These are phyloP conservation scores for Dictyostelium firmibasis DNA, from an alignment of 78 protist species.

Conservation along the genomic window DNA sequence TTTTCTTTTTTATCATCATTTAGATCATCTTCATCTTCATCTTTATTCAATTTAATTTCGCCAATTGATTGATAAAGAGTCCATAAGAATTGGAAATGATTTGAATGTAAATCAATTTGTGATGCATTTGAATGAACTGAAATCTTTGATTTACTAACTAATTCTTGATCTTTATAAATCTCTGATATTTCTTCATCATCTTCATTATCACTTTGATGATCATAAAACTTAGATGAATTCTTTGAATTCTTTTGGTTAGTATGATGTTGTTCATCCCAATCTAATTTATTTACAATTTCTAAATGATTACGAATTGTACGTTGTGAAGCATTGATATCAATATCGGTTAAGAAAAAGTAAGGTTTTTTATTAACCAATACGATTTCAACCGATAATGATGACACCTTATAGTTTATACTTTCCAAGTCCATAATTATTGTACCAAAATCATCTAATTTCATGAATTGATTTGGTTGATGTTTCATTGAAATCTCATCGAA, in stretches of 20 bases:
- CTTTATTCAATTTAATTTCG: background rate
- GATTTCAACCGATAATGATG: background rate
- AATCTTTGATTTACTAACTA: background rate
- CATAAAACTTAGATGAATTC: background rate
- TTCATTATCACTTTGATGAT: background rate
- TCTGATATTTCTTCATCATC: background rate
- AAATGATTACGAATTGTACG: background rate
- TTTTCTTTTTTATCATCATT: background rate
- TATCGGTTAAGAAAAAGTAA: background rate
- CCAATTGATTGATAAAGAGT: background rate
- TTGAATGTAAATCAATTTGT: constrained; percentile 2
- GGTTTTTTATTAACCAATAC: background rate
- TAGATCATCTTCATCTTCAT: background rate
- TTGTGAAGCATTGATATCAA: background rate
- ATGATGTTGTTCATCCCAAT: background rate
- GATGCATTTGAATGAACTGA: constrained; percentile 3
- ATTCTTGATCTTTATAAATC: background rate
- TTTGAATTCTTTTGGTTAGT: background rate
- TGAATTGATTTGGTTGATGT: constrained; percentile 3
- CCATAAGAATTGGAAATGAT: background rate
- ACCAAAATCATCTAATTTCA: background rate
- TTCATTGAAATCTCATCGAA: background rate
- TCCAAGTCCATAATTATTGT: background rate
- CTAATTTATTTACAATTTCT: background rate
- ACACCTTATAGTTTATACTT: background rate